Evolutionary conservation across 345 rosid genomes (phyloP).

Genomic region (Rhodamnia rubescens): DNA sequence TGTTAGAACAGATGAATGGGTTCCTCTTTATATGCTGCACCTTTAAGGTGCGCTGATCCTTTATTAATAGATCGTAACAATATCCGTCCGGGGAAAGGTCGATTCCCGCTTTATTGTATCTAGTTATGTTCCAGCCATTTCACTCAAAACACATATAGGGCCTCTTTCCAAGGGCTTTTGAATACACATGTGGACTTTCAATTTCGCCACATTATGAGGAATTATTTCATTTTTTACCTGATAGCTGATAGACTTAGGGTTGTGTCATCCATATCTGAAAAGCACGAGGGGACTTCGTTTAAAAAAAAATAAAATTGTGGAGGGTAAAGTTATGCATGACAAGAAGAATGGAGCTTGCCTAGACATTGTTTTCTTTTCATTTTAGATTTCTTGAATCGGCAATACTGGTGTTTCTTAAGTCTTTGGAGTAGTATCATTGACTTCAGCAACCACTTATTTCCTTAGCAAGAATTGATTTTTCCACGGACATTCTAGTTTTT

Average conservation of each 20-base stretch:
- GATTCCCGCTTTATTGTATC: not conserved
- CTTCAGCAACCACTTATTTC: not conserved
- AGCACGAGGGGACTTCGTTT: not conserved
- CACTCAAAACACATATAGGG: not conserved
- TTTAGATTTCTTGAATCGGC: not conserved
- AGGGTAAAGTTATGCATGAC: not conserved
- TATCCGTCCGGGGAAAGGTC: not conserved
- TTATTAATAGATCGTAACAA: not conserved
- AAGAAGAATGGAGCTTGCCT: not conserved
- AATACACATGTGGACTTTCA: not conserved
- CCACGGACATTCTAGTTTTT: not conserved
- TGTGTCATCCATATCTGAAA: not conserved
- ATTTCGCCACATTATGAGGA: not conserved
- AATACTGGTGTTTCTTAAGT: not conserved
- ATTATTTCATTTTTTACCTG: not conserved
- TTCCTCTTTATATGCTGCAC: not conserved
- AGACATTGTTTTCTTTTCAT: not conserved
- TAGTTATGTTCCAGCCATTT: not conserved
- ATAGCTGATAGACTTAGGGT: not conserved
- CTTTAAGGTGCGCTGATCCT: not conserved
- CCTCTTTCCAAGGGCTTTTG: not conserved
- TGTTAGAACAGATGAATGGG: not conserved
- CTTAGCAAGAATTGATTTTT: not conserved
- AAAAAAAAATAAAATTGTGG: not conserved
- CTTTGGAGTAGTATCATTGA: not conserved